These are phyloP conservation scores for Candida ficus DNA, from an alignment of 805 yeast species.

Conservation along the genomic window DNA sequence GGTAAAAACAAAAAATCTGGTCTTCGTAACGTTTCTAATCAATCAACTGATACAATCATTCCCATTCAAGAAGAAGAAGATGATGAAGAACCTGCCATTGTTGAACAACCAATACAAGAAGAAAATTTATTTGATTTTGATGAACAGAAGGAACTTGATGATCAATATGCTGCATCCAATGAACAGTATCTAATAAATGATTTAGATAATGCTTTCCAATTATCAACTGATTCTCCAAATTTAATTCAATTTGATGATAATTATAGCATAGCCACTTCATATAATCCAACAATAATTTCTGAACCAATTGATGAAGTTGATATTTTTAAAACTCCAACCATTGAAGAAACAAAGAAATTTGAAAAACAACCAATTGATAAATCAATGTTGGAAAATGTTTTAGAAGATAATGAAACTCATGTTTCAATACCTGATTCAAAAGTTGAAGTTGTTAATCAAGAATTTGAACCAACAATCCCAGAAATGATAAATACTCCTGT, in stretches of 20 bases:
- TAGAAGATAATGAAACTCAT: neutral
- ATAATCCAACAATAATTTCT: neutral
- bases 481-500: conserved; percentile 11
- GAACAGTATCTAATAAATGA: neutral
- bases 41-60: conserved; percentile 12
- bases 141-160: too few relatives aligned
- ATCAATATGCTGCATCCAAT: neutral
- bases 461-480: conserved; percentile 1
- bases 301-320: conserved; percentile 11
- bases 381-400: conserved; percentile 11
- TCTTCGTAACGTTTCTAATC: conserved; percentile 3
- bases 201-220: neutral
- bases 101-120: neutral
- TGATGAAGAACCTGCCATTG: neutral
- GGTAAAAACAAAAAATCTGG: conserved; percentile 16
- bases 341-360: conserved; percentile 13
- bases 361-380: conserved; percentile 16
- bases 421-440: neutral
- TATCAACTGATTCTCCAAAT: conserved; percentile 26
- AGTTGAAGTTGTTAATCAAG: neutral
- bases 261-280: conserved; percentile 16
- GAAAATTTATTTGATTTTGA: too few relatives aligned
- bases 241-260: conserved; percentile 31
- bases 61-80: conserved; percentile 10
- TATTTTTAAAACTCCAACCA: conserved; percentile 25